Percentiles rank a stretch among this genome's conserved stretches.
Evolutionary conservation across 1,284 basidiomycete species (phyloP).

Genomic region (Leccinum huronense): DNA sequence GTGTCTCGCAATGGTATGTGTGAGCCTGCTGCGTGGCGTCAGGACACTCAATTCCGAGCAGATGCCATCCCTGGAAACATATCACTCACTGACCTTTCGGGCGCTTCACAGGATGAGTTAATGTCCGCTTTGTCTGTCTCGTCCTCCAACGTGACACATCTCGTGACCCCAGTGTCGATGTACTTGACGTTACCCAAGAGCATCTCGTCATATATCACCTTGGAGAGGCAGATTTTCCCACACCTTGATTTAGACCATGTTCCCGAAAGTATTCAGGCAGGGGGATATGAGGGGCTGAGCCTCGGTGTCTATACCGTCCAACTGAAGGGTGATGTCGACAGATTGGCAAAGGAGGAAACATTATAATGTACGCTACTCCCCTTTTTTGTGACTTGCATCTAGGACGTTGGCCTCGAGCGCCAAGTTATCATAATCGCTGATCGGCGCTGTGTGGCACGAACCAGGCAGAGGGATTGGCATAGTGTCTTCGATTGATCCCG

Average conservation of each 20-base stretch:
- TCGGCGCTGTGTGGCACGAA: neutral
- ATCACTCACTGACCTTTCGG: constrained; percentile 30
- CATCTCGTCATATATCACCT: constrained; percentile 24
- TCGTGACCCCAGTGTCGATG: constrained; percentile 37
- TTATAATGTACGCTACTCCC: constrained; percentile 13
- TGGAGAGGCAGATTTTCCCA: constrained; percentile 31
- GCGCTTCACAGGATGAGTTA: constrained; percentile 23
- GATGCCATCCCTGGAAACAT: constrained; percentile 21
- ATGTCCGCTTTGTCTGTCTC: constrained; percentile 19
- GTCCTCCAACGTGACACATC: constrained; percentile 20
- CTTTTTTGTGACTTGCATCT: neutral
- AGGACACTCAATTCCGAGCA: constrained; percentile 13
- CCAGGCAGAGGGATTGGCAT: neutral
- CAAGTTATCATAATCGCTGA: neutral
- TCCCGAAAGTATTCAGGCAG: constrained; percentile 32
- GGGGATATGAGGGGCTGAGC: constrained; percentile 32
- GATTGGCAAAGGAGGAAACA: neutral
- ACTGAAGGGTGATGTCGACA: constrained; percentile 13
- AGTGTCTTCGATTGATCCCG: neutral
- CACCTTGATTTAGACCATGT: constrained; percentile 43
- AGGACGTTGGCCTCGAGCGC: neutral
- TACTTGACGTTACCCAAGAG: constrained; percentile 16
- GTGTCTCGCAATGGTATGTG: constrained; percentile 28
- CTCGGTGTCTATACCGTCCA: constrained; percentile 35
- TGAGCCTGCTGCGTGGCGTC: neutral